A percentile compares a stretch with the other conserved stretches of the same genome.
Conservation (phyloP, 352 stramenopile species). For the Globisporangium parvum region DNA sequence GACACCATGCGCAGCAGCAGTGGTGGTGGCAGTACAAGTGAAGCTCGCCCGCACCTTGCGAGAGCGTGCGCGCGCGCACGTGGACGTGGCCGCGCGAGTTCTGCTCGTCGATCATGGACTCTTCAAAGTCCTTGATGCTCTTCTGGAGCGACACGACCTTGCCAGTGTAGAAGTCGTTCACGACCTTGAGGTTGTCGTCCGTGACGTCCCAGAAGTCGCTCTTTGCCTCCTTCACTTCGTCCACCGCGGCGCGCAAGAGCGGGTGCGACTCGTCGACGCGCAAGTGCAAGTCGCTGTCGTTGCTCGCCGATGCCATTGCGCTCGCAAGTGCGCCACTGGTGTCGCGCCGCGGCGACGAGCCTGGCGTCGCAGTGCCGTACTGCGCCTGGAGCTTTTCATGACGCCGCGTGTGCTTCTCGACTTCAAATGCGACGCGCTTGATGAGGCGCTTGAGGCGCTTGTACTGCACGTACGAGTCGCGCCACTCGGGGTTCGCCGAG, state of each 20-base stretch:
- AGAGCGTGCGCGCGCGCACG: slow-evolving; percentile 46
- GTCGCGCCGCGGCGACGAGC: slow-evolving; percentile 7
- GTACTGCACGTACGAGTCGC: slow-evolving; percentile 89
- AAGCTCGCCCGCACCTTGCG: slow-evolving; percentile 33
- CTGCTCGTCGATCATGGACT: slow-evolving; percentile 56
- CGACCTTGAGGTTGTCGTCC: slow-evolving; percentile 71
- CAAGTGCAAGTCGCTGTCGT: slow-evolving; percentile 23
- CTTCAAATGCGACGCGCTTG: slow-evolving; percentile 86
- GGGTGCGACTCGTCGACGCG: slow-evolving; percentile 61
- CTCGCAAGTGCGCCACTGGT: background rate
- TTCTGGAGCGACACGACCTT: slow-evolving; percentile 65
- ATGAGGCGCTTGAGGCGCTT: slow-evolving; percentile 90
- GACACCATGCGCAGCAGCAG: background rate
- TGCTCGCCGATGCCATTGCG: background rate
- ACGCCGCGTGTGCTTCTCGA: slow-evolving; percentile 75
- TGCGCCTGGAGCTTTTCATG: slow-evolving; percentile 39
- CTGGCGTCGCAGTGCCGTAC: slow-evolving; percentile 3
- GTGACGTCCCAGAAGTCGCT: slow-evolving; percentile 82
- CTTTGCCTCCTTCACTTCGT: slow-evolving; percentile 70
- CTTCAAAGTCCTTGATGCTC: slow-evolving; percentile 72
- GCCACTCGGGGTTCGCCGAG: slow-evolving; percentile 83
- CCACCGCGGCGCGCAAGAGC: slow-evolving; percentile 35
- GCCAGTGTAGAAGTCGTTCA: slow-evolving; percentile 81
- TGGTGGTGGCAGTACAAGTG: background rate
- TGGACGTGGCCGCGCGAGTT: slow-evolving; percentile 75